Conservation (phyloP, 805 yeast species). For the Sugiyamaella valdiviana region DNA sequence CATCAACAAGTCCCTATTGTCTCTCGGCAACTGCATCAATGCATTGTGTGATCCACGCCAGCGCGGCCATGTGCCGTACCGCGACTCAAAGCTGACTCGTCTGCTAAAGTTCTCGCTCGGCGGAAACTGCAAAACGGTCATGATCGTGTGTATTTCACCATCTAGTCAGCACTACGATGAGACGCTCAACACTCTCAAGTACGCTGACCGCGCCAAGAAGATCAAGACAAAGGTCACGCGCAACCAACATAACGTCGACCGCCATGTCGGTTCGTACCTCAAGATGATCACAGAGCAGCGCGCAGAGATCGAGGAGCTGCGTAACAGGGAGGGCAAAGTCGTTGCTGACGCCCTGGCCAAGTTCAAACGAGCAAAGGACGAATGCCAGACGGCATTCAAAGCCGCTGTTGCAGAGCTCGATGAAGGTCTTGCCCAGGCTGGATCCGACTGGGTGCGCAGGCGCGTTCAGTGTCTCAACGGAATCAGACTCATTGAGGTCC, state of each 20-base stretch:
- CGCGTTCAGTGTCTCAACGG: too few relatives aligned
- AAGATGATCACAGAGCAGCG: slow-evolving; percentile 80
- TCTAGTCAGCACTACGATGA: slow-evolving; percentile 86
- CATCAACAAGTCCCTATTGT: slow-evolving; percentile 79
- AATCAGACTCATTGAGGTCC: slow-evolving; percentile 1
- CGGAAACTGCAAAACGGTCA: slow-evolving; percentile 90
- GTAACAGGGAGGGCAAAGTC: slow-evolving; percentile 35
- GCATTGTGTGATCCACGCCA: slow-evolving; percentile 73
- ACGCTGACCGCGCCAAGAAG: slow-evolving; percentile 87
- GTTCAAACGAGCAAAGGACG: slow-evolving; percentile 5
- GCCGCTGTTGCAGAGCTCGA: not conserved
- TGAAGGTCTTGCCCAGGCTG: not conserved
- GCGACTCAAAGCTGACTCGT: slow-evolving; percentile 86
- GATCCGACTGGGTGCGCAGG: too few relatives aligned
- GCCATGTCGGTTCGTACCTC: slow-evolving; percentile 80
- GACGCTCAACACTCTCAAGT: slow-evolving; percentile 81
- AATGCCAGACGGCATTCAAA: slow-evolving; percentile 11
- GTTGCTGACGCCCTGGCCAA: slow-evolving; percentile 16
- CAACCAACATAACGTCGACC: slow-evolving; percentile 66
- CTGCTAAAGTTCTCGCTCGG: slow-evolving; percentile 83
- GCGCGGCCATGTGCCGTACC: slow-evolving; percentile 73
- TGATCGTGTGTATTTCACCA: slow-evolving; percentile 93
- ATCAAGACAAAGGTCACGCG: slow-evolving; percentile 74
- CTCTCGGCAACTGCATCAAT: slow-evolving; percentile 89
- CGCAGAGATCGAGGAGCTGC: slow-evolving; percentile 62